phyloP scores from a whole-genome alignment of 148 eudicot genomes.

The Pharnaceum exiguum region DNA sequence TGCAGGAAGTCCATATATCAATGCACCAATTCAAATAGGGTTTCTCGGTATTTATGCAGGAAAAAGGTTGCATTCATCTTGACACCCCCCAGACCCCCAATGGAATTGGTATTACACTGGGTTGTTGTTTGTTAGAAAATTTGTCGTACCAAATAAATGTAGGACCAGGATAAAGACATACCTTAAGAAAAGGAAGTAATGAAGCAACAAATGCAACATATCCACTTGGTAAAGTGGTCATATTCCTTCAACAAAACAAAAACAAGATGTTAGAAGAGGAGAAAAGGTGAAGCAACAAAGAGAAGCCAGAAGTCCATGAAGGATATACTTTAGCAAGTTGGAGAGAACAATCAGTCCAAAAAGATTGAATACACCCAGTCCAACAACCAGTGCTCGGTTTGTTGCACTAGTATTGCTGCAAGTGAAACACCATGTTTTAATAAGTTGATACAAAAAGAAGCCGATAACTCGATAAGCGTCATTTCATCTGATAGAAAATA shows the following conservation, averaged over 20 bases:
- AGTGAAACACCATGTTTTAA: slow-evolving; percentile 13
- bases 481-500: too few species aligned
- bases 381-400: slow-evolving; percentile 87
- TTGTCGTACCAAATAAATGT: background rate
- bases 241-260: slow-evolving; percentile 43
- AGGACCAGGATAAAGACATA: slow-evolving; percentile 23
- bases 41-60: too few species aligned
- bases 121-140: background rate
- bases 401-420: slow-evolving; percentile 75
- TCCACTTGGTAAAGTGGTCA: slow-evolving; percentile 51
- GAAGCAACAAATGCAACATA: slow-evolving; percentile 69
- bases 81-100: too few species aligned
- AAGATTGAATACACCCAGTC: slow-evolving; percentile 84
- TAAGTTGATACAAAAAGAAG: too few species aligned
- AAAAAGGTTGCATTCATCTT: too few species aligned
- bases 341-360: slow-evolving; percentile 83
- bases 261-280: slow-evolving; percentile 20
- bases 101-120: too few species aligned
- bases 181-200: slow-evolving; percentile 91
- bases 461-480: too few species aligned
- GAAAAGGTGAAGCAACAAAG: background rate
- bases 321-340: slow-evolving; percentile 71
- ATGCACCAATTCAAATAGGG: too few species aligned
- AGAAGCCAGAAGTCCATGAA: slow-evolving; percentile 9
- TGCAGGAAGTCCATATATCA: too few species aligned